phyloP scores from a whole-genome alignment of 1,284 basidiomycete species.

The Meripilus lineatus region DNA sequence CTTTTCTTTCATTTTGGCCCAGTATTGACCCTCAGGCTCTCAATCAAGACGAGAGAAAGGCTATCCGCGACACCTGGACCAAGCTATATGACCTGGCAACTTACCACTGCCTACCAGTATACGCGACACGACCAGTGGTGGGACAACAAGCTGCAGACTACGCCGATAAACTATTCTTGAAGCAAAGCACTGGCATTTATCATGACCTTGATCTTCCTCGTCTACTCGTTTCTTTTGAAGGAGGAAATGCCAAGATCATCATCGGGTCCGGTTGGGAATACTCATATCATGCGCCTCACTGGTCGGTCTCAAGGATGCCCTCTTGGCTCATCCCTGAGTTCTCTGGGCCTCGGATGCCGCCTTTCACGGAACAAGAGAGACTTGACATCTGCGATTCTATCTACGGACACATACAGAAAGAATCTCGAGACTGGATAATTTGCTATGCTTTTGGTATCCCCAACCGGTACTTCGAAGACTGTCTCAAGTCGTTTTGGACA shows the following conservation, averaged over 20 bases:
- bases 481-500: slow-evolving; percentile 20
- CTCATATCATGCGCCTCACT: slow-evolving; percentile 21
- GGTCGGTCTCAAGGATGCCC: slow-evolving; percentile 25
- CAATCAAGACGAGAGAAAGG: slow-evolving; percentile 14
- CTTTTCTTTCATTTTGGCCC: too few species aligned
- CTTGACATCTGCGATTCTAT: slow-evolving; percentile 13
- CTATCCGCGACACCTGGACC: slow-evolving; percentile 19
- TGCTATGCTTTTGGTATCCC: slow-evolving; percentile 18
- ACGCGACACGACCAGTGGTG: slow-evolving; percentile 15
- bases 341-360: slow-evolving; percentile 10
- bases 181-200: slow-evolving; percentile 15
- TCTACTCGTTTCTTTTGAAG: slow-evolving; percentile 19
- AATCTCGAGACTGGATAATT: slow-evolving; percentile 17
- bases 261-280: slow-evolving; percentile 24
- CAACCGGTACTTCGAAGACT: slow-evolving; percentile 24
- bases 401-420: slow-evolving; percentile 10
- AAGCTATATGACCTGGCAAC: slow-evolving; percentile 17
- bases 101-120: slow-evolving; percentile 23
- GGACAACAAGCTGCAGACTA: slow-evolving; percentile 11
- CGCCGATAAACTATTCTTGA: too few species aligned
- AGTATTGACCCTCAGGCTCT: too few species aligned
- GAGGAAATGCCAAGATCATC: slow-evolving; percentile 10
- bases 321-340: slow-evolving; percentile 18
- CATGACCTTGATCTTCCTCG: slow-evolving; percentile 24
- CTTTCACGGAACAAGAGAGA: slow-evolving; percentile 16